These are phyloP conservation scores for Austropuccinia psidii DNA, from an alignment of 1,284 basidiomycete genomes.

Conservation along the genomic window DNA sequence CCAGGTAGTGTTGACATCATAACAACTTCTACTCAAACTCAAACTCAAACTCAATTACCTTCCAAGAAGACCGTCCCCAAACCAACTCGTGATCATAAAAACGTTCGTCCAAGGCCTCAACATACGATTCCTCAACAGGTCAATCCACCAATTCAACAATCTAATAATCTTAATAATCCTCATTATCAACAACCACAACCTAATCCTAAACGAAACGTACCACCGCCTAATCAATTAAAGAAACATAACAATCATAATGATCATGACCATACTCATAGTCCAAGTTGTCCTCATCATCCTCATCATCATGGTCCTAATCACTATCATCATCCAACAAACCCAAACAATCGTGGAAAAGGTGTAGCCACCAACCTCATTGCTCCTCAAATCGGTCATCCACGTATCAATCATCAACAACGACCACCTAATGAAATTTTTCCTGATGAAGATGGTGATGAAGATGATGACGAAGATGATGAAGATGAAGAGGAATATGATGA, in stretches of 20 bases:
- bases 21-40: constrained; percentile 59
- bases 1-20: constrained; percentile 94
- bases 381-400: constrained; percentile 46
- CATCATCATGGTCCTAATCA: constrained; percentile 38
- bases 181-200: constrained; percentile 21
- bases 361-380: constrained; percentile 44
- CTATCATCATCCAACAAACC: background rate
- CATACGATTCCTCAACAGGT: constrained; percentile 35
- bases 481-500: constrained; percentile 46
- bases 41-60: constrained; percentile 63
- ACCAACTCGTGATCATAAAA: constrained; percentile 43
- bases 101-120: constrained; percentile 40
- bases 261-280: constrained; percentile 43
- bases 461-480: constrained; percentile 57
- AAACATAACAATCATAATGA: constrained; percentile 38
- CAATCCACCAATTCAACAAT: constrained; percentile 38
- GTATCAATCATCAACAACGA: constrained; percentile 30
- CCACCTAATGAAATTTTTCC: constrained; percentile 36
- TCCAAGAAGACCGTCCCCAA: constrained; percentile 39
- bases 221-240: constrained; percentile 30
- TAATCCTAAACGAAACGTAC: constrained; percentile 17
- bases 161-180: constrained; percentile 8
- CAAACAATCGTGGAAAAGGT: constrained; percentile 23
- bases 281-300: constrained; percentile 44
- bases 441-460: constrained; percentile 55